Percentiles rank a stretch among this genome's conserved stretches.
Evolutionary conservation across 2,329 filamentous ascomycete genomes (phyloP).

Genomic region (Xylariaceae sp.): DNA sequence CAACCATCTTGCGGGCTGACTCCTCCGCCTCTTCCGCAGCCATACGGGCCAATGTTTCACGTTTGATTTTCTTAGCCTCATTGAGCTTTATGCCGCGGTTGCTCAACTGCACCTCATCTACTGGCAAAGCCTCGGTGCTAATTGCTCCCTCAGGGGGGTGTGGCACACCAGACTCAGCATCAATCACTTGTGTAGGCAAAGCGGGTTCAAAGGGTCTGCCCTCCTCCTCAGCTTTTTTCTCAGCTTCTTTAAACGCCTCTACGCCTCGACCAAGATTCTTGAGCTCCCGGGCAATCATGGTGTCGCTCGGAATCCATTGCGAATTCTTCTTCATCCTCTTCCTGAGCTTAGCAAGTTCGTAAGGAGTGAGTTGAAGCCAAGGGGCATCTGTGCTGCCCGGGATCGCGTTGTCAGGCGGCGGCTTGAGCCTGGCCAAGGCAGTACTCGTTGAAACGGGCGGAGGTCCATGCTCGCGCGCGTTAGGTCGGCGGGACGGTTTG

Average conservation of each 20-base stretch:
- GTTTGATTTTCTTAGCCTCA: slow-evolving; percentile 69
- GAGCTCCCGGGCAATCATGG: slow-evolving; percentile 77
- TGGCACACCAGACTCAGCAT: slow-evolving; percentile 46
- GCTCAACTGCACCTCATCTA: slow-evolving; percentile 59
- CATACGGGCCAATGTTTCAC: slow-evolving; percentile 57
- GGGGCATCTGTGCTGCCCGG: slow-evolving; percentile 56
- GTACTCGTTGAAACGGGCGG: slow-evolving; percentile 39
- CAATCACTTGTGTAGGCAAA: slow-evolving; percentile 39
- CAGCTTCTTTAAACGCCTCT: slow-evolving; percentile 56
- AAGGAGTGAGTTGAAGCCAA: slow-evolving; percentile 61
- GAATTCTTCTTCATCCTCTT: slow-evolving; percentile 93
- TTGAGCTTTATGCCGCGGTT: slow-evolving; percentile 75
- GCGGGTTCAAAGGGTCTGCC: slow-evolving; percentile 55
- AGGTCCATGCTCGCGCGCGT: slow-evolving; percentile 38
- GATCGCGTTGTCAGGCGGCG: slow-evolving; percentile 55
- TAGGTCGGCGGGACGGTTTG: slow-evolving; percentile 31
- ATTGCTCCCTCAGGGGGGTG: slow-evolving; percentile 57
- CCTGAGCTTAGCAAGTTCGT: slow-evolving; percentile 62
- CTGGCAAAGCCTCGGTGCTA: slow-evolving; percentile 50
- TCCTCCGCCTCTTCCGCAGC: slow-evolving; percentile 59
- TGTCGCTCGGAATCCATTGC: slow-evolving; percentile 76
- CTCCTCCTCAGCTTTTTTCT: slow-evolving; percentile 59
- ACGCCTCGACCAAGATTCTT: slow-evolving; percentile 63
- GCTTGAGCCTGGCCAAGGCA: slow-evolving; percentile 42
- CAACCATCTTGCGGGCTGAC: slow-evolving; percentile 48